These are phyloP conservation scores for Xylariaceae sp. DNA, from an alignment of 2,329 filamentous ascomycete genomes.

Conservation along the genomic window DNA sequence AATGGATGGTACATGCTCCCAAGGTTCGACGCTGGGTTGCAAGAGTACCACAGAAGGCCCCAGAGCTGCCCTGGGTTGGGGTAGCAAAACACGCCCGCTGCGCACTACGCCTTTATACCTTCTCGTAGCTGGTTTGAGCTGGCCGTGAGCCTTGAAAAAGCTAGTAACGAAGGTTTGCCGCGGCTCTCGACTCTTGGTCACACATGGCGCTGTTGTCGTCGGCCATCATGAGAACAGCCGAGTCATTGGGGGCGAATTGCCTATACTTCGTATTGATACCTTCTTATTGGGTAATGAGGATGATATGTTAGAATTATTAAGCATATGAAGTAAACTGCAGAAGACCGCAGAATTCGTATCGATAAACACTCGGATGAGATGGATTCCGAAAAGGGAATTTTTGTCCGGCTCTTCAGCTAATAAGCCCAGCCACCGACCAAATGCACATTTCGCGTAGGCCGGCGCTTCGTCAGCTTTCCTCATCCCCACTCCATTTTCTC, in stretches of 20 bases:
- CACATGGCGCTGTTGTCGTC: slow-evolving; percentile 19
- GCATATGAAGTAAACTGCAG: background rate
- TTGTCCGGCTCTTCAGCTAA: slow-evolving; percentile 25
- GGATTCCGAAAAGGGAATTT: slow-evolving; percentile 8
- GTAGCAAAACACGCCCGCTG: slow-evolving; percentile 20
- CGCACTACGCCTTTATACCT: slow-evolving; percentile 12
- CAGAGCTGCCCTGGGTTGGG: slow-evolving; percentile 23
- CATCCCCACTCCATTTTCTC: background rate
- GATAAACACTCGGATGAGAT: slow-evolving; percentile 25
- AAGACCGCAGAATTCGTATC: slow-evolving; percentile 8
- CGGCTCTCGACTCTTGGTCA: slow-evolving; percentile 1
- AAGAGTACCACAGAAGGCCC: slow-evolving; percentile 11
- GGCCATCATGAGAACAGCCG: slow-evolving; percentile 24
- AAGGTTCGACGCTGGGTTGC: background rate
- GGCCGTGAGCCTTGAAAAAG: slow-evolving; percentile 2
- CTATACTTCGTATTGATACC: slow-evolving; percentile 3
- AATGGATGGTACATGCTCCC: slow-evolving; percentile 10
- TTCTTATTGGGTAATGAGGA: slow-evolving; percentile 3
- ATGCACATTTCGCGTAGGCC: slow-evolving; percentile 13
- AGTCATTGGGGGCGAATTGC: slow-evolving; percentile 9
- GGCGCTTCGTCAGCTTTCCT: slow-evolving; percentile 22
- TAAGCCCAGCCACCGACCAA: slow-evolving; percentile 23
- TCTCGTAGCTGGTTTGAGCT: no score
- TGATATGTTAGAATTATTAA: slow-evolving; percentile 12
- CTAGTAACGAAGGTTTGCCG: slow-evolving; percentile 1